Conservation (phyloP, 192 early-diverging fungal species). For the Entomortierella chlamydospora region DNA sequence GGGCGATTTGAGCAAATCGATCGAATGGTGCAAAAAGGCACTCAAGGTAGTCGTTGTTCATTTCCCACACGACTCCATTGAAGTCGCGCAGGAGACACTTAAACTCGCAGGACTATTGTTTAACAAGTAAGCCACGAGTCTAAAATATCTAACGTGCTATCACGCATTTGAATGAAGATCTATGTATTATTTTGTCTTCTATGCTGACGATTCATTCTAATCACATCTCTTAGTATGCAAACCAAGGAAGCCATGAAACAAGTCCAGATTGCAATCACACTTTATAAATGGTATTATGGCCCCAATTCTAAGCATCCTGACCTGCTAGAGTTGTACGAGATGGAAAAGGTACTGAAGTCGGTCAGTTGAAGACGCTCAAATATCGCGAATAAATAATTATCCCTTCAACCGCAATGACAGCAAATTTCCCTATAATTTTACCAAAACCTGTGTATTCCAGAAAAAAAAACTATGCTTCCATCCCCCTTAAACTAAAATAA, state of each 20-base stretch:
- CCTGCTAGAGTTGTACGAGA: conserved; percentile 42
- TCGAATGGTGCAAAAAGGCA: conserved; percentile 46
- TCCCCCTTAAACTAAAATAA: too few relatives aligned
- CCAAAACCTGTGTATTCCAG: too few relatives aligned
- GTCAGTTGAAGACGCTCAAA: background rate
- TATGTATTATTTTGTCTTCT: too few relatives aligned
- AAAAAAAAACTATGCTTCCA: too few relatives aligned
- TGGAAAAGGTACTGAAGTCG: conserved; percentile 25
- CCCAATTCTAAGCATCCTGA: conserved; percentile 37
- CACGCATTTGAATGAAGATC: too few relatives aligned
- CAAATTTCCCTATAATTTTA: too few relatives aligned
- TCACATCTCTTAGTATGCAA: conserved; percentile 23
- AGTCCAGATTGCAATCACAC: conserved; percentile 31
- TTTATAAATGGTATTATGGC: conserved; percentile 42
- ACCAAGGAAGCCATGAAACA: conserved; percentile 43
- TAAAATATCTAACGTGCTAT: too few relatives aligned
- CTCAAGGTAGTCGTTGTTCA: conserved; percentile 48
- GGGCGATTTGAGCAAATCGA: conserved; percentile 24
- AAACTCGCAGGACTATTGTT: conserved; percentile 50
- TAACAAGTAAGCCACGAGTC: conserved; percentile 38
- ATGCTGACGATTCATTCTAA: background rate
- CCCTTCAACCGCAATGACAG: background rate
- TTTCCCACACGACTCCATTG: conserved; percentile 50
- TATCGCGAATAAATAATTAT: too few relatives aligned
- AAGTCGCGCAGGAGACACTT: conserved; percentile 47